Base-by-base conservation (phyloP, 1,284 basidiomycete species). In the Rhodotorula sp. region DNA sequence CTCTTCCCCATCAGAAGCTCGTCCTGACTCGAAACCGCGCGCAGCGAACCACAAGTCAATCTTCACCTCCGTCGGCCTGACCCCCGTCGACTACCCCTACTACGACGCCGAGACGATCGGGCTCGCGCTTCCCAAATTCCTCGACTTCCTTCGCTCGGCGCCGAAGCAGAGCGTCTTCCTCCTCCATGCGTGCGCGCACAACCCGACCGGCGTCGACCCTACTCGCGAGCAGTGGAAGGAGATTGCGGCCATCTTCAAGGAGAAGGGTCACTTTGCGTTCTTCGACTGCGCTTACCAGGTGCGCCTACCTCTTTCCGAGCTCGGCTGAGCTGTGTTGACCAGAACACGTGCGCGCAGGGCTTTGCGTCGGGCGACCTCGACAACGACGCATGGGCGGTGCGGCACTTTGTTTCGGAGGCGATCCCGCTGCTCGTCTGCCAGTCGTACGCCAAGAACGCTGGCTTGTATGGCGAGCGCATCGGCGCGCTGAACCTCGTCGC, bases 221-320 rank as follows among this genome's bases (percentile, higher is more conserved):
- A 95, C 92, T 37, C 83, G 84, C 62, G 90, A 91, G 74, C 91
- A 99, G 81, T 99, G 96, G 96, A 85, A 87, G 76, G 82, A 86
- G 74, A 87, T 98, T 77, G 90, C 90, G 63, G 86, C 90, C 57
- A 84, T 90, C 64, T 89, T 97, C 81, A 81, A 89, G 57, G 83
- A 85, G 65, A 91, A 90, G 83, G 85, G 87, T 29, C 94, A 95
- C 82, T 95, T 89, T 82, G 91, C 90, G 58, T 95, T 97, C 84
- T 94, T 97, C 82, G 95, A 98, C 84, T 91, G 90, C 80, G 94
- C 94, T 12, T 98, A 97, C 83, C 94, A 97, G 92, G 56, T 95
- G 94, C 81, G 83, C 92, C 44, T 25, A 10, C n/a, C 36, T 32
- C 48, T 48, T 25, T 48, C 36, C n/a, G 29, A 22, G 15, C 19